phyloP scores from a whole-genome alignment of 257 asterid species.

The Capsicum chinense region DNA sequence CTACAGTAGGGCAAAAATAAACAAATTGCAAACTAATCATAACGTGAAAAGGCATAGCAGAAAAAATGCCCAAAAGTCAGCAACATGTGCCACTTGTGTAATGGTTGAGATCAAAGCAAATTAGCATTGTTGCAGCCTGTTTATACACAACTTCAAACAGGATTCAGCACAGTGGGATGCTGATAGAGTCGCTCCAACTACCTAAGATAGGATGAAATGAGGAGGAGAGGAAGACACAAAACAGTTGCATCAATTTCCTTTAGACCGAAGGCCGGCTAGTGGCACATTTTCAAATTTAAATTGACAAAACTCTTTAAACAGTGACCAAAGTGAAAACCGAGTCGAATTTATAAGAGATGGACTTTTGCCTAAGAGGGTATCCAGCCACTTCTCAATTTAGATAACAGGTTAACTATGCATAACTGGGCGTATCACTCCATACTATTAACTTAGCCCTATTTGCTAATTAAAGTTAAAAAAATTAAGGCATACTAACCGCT shows the following conservation, averaged over 20 bases:
- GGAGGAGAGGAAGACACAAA: constrained; percentile 2
- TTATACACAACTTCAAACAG: constrained; percentile 5
- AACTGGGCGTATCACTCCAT: neutral
- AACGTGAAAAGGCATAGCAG: neutral
- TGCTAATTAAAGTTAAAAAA: constrained; percentile 27
- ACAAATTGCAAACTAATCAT: neutral
- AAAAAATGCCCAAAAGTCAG: constrained; percentile 15
- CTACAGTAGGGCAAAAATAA: neutral
- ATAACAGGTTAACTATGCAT: constrained; percentile 8
- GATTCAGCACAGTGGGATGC: constrained; percentile 7
- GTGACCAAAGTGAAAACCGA: neutral
- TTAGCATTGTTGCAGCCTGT: neutral
- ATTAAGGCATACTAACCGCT: constrained; percentile 59
- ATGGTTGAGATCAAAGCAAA: constrained; percentile 14
- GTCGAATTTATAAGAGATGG: neutral
- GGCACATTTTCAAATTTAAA: neutral
- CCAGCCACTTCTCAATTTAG: neutral
- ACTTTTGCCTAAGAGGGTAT: neutral
- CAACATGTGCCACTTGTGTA: neutral
- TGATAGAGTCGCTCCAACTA: neutral
- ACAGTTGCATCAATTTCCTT: constrained; percentile 19
- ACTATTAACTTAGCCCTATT: neutral
- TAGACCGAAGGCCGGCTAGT: neutral
- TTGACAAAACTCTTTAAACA: neutral
- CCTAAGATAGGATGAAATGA: constrained; percentile 14